Conservation (phyloP, 768 basidiomycete species). For the Lactifluus pinguis region DNA sequence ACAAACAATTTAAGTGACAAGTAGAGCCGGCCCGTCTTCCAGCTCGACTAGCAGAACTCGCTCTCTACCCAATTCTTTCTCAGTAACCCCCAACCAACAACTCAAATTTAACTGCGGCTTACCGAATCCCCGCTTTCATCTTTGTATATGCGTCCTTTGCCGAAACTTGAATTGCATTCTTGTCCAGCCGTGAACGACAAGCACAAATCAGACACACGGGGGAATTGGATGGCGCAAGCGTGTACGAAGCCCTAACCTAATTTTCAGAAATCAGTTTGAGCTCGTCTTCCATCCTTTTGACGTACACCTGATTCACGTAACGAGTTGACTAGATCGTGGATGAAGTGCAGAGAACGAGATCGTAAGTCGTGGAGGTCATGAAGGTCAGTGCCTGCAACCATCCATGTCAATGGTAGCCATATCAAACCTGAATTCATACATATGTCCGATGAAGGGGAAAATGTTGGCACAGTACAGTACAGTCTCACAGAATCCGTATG, state of each 20-base stretch:
- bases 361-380: conserved; percentile 62
- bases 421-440: conserved; percentile 34
- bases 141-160: conserved; percentile 39
- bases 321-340: conserved; percentile 53
- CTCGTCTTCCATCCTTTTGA: conserved; percentile 8
- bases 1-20: conserved; percentile 35
- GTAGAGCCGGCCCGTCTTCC: conserved; percentile 42
- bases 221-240: conserved; percentile 51
- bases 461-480: conserved; percentile 61
- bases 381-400: conserved; percentile 45
- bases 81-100: background rate
- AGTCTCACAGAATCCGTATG: conserved; percentile 38
- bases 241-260: conserved; percentile 56
- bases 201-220: conserved; percentile 52
- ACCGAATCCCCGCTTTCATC: conserved; percentile 36
- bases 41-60: conserved; percentile 44
- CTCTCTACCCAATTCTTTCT: conserved; percentile 27
- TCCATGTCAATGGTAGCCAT: background rate
- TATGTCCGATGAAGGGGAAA: conserved; percentile 46
- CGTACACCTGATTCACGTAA: conserved; percentile 55
- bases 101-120: conserved; percentile 8
- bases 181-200: conserved; percentile 35
- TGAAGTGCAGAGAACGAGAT: conserved; percentile 50
- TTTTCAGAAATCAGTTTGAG: background rate
- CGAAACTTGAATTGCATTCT: conserved; percentile 33